phyloP scores from a whole-genome alignment of 306 rosid species.

The Prinsepia uniflora region DNA sequence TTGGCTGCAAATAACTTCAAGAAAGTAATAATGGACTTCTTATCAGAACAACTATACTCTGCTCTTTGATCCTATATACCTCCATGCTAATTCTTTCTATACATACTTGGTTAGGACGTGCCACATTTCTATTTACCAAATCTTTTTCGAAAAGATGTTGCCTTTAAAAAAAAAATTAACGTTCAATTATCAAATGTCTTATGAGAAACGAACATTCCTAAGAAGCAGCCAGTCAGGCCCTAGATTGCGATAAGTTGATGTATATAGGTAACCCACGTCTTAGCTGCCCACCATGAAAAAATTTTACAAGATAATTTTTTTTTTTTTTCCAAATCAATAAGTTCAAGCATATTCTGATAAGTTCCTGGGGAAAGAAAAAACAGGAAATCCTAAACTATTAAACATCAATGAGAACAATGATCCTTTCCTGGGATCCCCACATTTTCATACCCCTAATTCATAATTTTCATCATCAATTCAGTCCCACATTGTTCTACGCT shows the following conservation, averaged over 20 bases:
- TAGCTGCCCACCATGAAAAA: background rate
- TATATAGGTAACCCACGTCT: background rate
- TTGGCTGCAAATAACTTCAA: background rate
- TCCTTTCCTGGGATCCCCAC: background rate
- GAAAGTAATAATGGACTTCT: background rate
- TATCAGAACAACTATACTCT: background rate
- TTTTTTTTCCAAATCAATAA: background rate
- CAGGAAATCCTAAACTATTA: background rate
- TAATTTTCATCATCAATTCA: background rate
- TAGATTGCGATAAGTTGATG: background rate
- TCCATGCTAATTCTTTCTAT: background rate
- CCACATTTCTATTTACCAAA: background rate
- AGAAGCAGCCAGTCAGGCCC: background rate
- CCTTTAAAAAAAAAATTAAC: background rate
- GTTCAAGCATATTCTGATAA: background rate
- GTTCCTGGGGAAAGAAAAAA: background rate
- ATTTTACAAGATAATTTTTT: background rate
- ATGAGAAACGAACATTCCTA: background rate
- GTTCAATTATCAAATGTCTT: background rate
- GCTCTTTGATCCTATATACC: background rate
- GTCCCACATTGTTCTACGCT: background rate
- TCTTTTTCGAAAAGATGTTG: background rate
- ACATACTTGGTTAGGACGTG: background rate
- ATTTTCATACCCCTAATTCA: background rate
- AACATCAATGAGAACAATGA: background rate